Percentiles rank a stretch among this genome's conserved stretches.
phyloP scores from a whole-genome alignment of 176 grass and related monocot species.

The Eragrostis nindensis region DNA sequence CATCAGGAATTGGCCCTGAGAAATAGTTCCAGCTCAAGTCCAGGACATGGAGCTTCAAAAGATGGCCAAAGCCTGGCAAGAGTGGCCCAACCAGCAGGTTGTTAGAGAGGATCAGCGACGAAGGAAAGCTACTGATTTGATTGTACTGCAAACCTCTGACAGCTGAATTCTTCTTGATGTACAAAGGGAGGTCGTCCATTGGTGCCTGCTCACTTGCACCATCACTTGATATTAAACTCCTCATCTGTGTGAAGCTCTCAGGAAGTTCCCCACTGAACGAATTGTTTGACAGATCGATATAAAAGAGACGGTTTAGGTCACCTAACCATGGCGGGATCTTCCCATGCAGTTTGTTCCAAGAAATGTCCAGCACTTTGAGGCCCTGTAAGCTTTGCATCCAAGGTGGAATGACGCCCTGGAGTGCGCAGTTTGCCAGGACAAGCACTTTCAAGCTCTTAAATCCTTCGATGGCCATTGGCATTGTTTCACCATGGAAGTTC shows the following conservation, averaged over 20 bases:
- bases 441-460: conserved; percentile 61
- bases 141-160: conserved; percentile 49
- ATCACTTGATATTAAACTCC: conserved; percentile 25
- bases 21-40: conserved; percentile 64
- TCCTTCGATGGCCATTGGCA: conserved; percentile 44
- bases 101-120: conserved; percentile 51
- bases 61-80: conserved; percentile 43
- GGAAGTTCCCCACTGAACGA: conserved; percentile 63
- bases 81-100: conserved; percentile 51
- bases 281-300: conserved; percentile 69
- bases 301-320: conserved; percentile 58
- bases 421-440: conserved; percentile 55
- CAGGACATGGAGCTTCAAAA: conserved; percentile 44
- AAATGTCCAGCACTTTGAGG: conserved; percentile 65
- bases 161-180: conserved; percentile 46
- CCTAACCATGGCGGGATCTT: conserved; percentile 61
- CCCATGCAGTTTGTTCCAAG: conserved; percentile 65
- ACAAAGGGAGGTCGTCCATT: conserved; percentile 39
- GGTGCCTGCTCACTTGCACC: background rate
- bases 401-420: conserved; percentile 40
- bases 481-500: conserved; percentile 50
- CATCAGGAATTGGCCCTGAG: conserved; percentile 56
- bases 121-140: conserved; percentile 51
- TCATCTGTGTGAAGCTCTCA: conserved; percentile 52
- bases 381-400: conserved; percentile 47